Evolutionary conservation across 768 basidiomycete genomes (phyloP), one percentile per base, ranked within the genome.

Genomic region (Nidularia pulvinata): DNA sequence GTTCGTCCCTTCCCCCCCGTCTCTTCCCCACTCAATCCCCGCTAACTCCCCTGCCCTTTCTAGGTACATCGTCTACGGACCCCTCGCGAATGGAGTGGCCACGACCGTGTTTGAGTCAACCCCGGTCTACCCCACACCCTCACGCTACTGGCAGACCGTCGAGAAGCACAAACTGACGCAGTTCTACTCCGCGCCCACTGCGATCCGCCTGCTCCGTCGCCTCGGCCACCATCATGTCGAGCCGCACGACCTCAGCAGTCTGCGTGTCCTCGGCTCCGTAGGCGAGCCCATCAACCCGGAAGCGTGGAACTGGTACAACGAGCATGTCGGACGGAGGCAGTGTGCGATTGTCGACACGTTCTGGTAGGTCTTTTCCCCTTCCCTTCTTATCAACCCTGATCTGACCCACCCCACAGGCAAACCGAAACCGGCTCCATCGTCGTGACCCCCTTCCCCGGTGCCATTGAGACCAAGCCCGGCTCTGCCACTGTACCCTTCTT

Each of bases 251-350:
- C 80, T 99, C 47, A 84, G 80, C 63, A 82, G 81, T 13, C 71
- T 99, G 54, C 86, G 97, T 54, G 89, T 97, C 6, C 76, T 99
- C 37, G 96, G 97, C 22, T 88, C 81, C 55, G 97, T 98, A 45
- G 97, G 96, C 52, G 97, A 99, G 74, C 97, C 97, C 1, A 98
- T 99, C 78, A 98, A 98, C 71, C 95, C 95, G 30, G 96, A 98
- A 69, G 96, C 96, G 9, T 98, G 97, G 96, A 84, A 95, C 62
- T 98, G 96, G 96, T 97, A 95, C 73, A 94, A 96, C 69, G 94
- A 97, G 64, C 84, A 93, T 64, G 95, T 97, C 51, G 97, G 96
- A 7, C 81, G 83, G 63, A 78, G 71, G 59, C 82, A 98, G 69
- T 95, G 93, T 66, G 93, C 96, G 5, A 86, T 98, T 59, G 95